Evolutionary conservation across 2,329 filamentous ascomycete genomes (phyloP), one percentile per base, ranked within the genome.

Genomic region (Coniochaeta prunicola): DNA sequence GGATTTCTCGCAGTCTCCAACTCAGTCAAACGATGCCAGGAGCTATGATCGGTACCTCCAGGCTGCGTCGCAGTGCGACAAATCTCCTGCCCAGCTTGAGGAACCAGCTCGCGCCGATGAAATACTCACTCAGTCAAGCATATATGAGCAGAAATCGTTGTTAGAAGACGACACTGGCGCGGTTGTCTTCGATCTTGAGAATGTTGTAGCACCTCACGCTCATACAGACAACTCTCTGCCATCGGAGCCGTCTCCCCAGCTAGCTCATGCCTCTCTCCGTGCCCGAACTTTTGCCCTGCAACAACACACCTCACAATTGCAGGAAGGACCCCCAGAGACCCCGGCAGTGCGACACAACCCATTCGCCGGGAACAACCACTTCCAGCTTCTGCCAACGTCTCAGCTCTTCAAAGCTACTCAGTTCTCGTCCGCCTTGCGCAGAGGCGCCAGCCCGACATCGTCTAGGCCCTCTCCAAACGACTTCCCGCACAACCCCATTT

Each of bases 401-500:
- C 81, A 85, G 65, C 71, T 85, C 9, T 85, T 85, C 63, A 76
- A 73, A 1, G 77, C 80, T 62, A 84, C 82, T 0, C 82, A 82
- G 61, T 73, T 73, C 33, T 83, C 82, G 1, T 83, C 82, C 1
- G 80, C 75, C 1, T 65, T 77, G 17, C 82, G 78, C 64, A 73
- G 57, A 13, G 59, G 71, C 26, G 68, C 73, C 53, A 85, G 81
- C 59, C 82, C 82, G 21, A 84, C 82, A 0, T 84, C 81, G 1
- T 85, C 82, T 1, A 74, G 82, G 12, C 82, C 82, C 0, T 85
- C 82, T 1, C 82, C 82, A 0, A 71, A 76, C 45, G 64, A 77
- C 4, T 76, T 80, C 12, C 64, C 65, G 15, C 68, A 73, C 26
- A 74, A 80, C 56, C 70, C 73, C 1, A 76, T 79, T 4, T 81